These are phyloP conservation scores for Eimeria praecox DNA, from an alignment of 169 alveolate genomes.

Conservation along the genomic window DNA sequence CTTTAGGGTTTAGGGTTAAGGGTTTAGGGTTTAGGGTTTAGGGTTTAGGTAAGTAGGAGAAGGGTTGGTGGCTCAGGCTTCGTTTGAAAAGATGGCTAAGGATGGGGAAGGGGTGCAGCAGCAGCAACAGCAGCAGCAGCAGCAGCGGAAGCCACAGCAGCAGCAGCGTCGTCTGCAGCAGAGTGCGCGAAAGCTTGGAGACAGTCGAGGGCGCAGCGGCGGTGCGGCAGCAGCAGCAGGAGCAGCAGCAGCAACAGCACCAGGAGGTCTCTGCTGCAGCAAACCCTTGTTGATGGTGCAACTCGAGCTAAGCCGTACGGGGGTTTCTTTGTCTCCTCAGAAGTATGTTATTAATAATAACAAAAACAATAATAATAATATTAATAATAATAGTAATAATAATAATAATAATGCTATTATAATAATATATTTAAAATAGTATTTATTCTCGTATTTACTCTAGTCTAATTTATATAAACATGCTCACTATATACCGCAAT, in stretches of 20 bases:
- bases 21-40: conserved; percentile 10
- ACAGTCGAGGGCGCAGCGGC: background rate
- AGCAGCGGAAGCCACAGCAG: conserved; percentile 62
- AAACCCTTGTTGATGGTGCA: conserved; percentile 36
- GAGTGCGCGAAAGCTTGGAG: conserved; percentile 43
- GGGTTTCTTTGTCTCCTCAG: conserved; percentile 6
- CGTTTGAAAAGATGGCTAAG: conserved; percentile 36
- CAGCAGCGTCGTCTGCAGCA: conserved; percentile 56
- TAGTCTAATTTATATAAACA: too few species aligned
- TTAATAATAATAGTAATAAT: too few species aligned
- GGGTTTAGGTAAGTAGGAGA: background rate
- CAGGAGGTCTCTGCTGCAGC: background rate
- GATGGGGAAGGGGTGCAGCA: conserved; percentile 25
- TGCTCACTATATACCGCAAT: too few species aligned
- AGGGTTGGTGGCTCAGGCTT: background rate
- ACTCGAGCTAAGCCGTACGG: background rate
- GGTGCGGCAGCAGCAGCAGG: background rate
- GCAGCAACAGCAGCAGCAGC: conserved; percentile 66
- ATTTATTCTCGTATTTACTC: too few species aligned
- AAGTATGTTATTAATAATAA: too few species aligned
- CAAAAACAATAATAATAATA: too few species aligned
- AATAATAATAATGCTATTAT: too few species aligned
- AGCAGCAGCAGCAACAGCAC: conserved; percentile 49
- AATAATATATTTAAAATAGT: too few species aligned
- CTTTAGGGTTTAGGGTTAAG: background rate